Conservation (phyloP, 1,284 basidiomycete genomes). For the Heterobasidion occidentale region DNA sequence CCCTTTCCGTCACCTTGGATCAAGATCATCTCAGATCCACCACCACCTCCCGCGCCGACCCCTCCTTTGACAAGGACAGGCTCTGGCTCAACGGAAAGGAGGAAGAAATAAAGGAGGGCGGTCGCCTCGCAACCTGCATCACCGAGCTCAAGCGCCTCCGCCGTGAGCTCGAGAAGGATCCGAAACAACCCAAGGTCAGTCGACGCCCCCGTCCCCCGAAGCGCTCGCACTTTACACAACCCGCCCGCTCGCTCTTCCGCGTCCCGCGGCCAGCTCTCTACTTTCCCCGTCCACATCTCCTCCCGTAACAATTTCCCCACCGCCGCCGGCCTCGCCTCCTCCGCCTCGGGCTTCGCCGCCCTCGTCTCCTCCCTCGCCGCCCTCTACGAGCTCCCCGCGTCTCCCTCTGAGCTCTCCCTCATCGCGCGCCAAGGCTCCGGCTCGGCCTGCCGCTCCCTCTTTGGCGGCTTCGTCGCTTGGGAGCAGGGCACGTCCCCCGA, state of each 20-base stretch:
- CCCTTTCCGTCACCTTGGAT: slow-evolving; percentile 93
- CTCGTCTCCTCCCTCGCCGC: slow-evolving; percentile 85
- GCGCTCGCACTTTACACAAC: neutral
- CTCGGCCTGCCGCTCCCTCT: slow-evolving; percentile 95
- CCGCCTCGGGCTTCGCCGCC: slow-evolving; percentile 95
- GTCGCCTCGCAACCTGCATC: slow-evolving; percentile 83
- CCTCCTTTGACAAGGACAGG: slow-evolving; percentile 67
- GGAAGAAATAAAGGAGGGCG: slow-evolving; percentile 80
- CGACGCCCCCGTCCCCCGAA: neutral
- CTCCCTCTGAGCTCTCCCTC: slow-evolving; percentile 71
- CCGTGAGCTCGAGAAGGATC: slow-evolving; percentile 52
- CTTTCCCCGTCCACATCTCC: slow-evolving; percentile 75
- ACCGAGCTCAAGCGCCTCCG: slow-evolving; percentile 80
- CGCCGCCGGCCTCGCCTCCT: slow-evolving; percentile 95
- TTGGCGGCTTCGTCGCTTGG: slow-evolving; percentile 98
- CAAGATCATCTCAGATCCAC: slow-evolving; percentile 95
- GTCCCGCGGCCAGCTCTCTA: slow-evolving; percentile 48
- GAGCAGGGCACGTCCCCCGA: slow-evolving; percentile 64
- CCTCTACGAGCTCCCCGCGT: slow-evolving; percentile 74
- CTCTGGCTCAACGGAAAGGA: slow-evolving; percentile 95
- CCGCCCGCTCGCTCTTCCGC: neutral
- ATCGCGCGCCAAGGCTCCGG: slow-evolving; percentile 97
- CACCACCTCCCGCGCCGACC: slow-evolving; percentile 85
- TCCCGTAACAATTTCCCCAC: slow-evolving; percentile 99
- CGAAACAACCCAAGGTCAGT: slow-evolving; percentile 58